Evolutionary conservation across 2,329 filamentous ascomycete species (phyloP), one percentile per base, ranked within the genome.

Genomic region (Fusarium paranaense): DNA sequence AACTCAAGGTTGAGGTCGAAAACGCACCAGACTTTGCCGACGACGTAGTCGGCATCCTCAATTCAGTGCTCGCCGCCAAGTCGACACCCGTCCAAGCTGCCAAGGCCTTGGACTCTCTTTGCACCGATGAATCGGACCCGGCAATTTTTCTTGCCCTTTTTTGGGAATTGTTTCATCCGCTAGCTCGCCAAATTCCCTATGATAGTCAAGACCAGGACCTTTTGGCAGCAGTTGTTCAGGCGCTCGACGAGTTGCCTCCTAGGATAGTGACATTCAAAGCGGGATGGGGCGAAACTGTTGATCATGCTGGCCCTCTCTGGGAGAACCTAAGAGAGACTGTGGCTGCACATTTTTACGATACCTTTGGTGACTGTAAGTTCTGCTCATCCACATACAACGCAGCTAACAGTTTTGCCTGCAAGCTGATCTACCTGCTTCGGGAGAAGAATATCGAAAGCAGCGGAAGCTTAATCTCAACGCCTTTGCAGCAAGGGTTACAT

Each of bases 151-250:
- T 77, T 9, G 76, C 69, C 64, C 71, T 76, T 64, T 76, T 77
- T 62, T 76, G 76, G 76, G 73, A 77, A 33, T 70, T 78, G 2
- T 18, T 78, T 13, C 76, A 77, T 32, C 62, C 72, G 5, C 56
- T 78, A 18, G 47, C 71, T 20, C 70, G 74, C n/a, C 74, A 76
- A 40, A 13, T 77, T 37, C 72, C 75, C 13, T 64, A 72, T 45
- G 59, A 74, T 32, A 67, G 65, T 32, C 37, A 38, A 2, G 64
- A 72, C 42, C 74, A 78, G 16, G 69, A 75, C 18, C 65, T 25
- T 8, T 47, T 76, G 5, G 65, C 56, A 6, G 67, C 37, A 1
- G 27, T 67, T 7, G 25, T 74, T 25, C 59, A 70, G 37, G 63
- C 52, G 4, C 67, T 74, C 6, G 18, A 64, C 4, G 18, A 62